Percentiles rank a stretch among this genome's conserved stretches.
Evolutionary conservation across 2,329 filamentous ascomycete species (phyloP).

Genomic region (Ascochyta lentis): DNA sequence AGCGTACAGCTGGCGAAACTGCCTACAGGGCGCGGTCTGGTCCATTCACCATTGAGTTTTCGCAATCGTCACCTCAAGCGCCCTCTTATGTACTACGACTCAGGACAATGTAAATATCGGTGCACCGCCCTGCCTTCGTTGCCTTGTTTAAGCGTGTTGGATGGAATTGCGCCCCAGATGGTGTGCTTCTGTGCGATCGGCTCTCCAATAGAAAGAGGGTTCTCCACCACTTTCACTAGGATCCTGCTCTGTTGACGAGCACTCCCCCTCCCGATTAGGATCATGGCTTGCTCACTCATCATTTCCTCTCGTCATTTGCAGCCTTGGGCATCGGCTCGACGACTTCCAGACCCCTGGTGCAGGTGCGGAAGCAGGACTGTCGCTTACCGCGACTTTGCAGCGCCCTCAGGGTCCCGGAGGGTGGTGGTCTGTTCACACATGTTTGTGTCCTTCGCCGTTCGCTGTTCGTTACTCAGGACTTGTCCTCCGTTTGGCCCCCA

Average conservation of each 20-base stretch:
- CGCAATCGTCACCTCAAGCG: constrained; percentile 5
- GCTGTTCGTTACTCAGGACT: constrained; percentile 13
- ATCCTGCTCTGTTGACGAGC: constrained; percentile 18
- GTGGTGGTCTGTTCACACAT: constrained; percentile 15
- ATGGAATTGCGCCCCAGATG: constrained; percentile 33
- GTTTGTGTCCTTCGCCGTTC: constrained; percentile 21
- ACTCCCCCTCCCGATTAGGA: constrained; percentile 26
- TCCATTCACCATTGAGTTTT: constrained; percentile 16
- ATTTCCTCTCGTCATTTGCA: constrained; percentile 21
- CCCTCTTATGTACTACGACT: constrained; percentile 19
- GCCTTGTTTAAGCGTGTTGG: constrained; percentile 24
- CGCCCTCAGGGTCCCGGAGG: constrained; percentile 16
- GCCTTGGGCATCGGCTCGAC: constrained; percentile 15
- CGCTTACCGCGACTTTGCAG: constrained; percentile 17
- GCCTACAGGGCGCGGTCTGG: constrained; percentile 19
- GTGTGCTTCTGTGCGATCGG: constrained; percentile 21
- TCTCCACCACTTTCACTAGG: constrained; percentile 23
- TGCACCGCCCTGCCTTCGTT: constrained; percentile 37
- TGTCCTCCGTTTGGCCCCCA: constrained; percentile 27
- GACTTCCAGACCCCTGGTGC: constrained; percentile 28
- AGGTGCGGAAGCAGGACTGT: constrained; percentile 35
- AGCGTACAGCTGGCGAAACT: constrained; percentile 24
- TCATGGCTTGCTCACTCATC: constrained; percentile 28
- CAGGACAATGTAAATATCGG: constrained; percentile 24
- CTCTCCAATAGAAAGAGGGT: constrained; percentile 30